Percentiles rank a stretch among this genome's conserved stretches.
Conservation (phyloP, 176 grass and related monocot species). For the Dendrocalamus sinicus region DNA sequence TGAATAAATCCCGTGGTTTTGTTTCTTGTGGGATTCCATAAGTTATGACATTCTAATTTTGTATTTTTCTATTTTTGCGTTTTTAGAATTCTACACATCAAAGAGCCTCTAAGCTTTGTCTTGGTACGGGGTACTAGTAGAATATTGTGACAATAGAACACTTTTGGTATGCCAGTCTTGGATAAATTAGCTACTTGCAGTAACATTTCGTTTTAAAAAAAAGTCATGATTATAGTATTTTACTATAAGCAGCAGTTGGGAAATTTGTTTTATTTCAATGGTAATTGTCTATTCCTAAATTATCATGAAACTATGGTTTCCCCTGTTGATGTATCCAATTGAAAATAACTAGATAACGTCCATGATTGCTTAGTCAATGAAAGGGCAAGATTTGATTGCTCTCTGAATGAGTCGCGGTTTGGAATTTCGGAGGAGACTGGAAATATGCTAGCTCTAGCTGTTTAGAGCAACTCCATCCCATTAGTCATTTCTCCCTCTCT, state of each 20-base stretch:
- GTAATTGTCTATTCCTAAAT: not conserved
- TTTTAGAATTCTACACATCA: too few relatives aligned
- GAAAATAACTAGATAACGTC: not conserved
- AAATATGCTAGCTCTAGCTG: not conserved
- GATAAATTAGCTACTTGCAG: not conserved
- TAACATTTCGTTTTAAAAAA: not conserved
- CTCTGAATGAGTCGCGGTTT: not conserved
- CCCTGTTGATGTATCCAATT: not conserved
- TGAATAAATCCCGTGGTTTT: too few relatives aligned
- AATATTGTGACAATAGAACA: not conserved
- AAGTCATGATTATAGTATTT: not conserved
- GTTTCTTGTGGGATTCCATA: too few relatives aligned
- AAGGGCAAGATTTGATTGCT: too few relatives aligned
- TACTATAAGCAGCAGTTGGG: not conserved
- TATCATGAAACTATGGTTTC: not conserved
- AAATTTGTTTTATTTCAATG: not conserved
- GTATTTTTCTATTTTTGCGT: too few relatives aligned
- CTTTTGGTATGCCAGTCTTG: not conserved
- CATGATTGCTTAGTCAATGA: not conserved
- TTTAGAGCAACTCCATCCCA: too few relatives aligned
- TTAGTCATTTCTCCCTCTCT: too few relatives aligned
- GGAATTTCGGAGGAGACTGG: not conserved
- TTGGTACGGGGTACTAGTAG: not conserved
- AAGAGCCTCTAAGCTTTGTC: not conserved
- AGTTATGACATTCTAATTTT: too few relatives aligned